Evolutionary conservation across 1,139 yeast species (phyloP).

Genomic region (Candida smagusa): DNA sequence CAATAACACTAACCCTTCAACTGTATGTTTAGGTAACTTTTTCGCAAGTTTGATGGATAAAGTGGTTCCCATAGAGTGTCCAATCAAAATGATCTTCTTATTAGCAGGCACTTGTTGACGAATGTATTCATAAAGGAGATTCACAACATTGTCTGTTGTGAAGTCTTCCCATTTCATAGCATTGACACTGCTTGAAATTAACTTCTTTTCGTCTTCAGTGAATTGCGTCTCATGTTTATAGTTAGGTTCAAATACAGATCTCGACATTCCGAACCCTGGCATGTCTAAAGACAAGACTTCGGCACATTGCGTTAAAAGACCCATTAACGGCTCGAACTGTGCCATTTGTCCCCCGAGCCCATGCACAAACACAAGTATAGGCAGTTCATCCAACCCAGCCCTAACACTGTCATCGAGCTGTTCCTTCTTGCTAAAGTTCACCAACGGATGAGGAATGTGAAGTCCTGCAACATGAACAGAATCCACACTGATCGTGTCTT

Average conservation of each 20-base stretch:
- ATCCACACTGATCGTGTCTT: conserved; percentile 26
- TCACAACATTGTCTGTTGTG: conserved; percentile 47
- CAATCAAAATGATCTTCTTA: conserved; percentile 55
- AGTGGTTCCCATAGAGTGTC: conserved; percentile 77
- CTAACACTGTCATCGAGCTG: conserved; percentile 21
- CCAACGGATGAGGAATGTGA: conserved; percentile 54
- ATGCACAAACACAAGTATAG: conserved; percentile 61
- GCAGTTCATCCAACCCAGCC: conserved; percentile 45
- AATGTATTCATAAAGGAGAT: conserved; percentile 40
- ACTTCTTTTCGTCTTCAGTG: conserved; percentile 21
- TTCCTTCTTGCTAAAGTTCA: conserved; percentile 44
- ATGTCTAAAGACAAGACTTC: conserved; percentile 64
- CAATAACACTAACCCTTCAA: conserved; percentile 45
- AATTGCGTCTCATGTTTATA: conserved; percentile 23
- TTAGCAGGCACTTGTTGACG: conserved; percentile 36
- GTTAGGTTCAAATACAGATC: conserved; percentile 16
- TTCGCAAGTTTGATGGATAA: conserved; percentile 48
- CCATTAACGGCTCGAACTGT: conserved; percentile 67
- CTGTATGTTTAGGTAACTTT: conserved; percentile 33
- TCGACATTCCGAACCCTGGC: conserved; percentile 73
- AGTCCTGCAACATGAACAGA: conserved; percentile 38
- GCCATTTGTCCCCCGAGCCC: conserved; percentile 79
- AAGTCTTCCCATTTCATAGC: conserved; percentile 44
- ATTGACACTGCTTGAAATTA: conserved; percentile 28
- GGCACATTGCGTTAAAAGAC: conserved; percentile 61